phyloP scores from a whole-genome alignment of 2,329 filamentous ascomycete species.

The Pleoardoris graminearum region DNA sequence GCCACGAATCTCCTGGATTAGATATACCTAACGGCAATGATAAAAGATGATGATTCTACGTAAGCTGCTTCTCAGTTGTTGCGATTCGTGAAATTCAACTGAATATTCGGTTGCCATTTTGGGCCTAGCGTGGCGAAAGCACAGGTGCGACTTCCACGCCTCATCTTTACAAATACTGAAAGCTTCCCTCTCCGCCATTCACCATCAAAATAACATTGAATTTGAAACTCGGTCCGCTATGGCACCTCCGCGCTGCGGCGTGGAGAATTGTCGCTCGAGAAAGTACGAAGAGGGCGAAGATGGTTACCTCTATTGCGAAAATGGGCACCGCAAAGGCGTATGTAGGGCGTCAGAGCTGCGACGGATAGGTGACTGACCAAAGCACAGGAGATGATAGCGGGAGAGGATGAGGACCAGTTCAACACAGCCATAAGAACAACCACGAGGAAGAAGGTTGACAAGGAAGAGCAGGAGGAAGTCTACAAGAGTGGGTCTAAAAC shows the following conservation, averaged over 20 bases:
- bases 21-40: conserved; percentile 42
- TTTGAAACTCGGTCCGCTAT: neutral
- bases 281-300: conserved; percentile 70
- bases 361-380: neutral
- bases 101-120: conserved; percentile 28
- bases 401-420: conserved; percentile 69
- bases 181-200: neutral
- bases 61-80: conserved; percentile 20
- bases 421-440: conserved; percentile 62
- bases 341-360: conserved; percentile 15
- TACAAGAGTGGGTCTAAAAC: conserved; percentile 50
- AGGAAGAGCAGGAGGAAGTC: conserved; percentile 53
- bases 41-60: conserved; percentile 42
- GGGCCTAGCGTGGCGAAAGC: conserved; percentile 25
- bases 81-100: conserved; percentile 26
- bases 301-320: conserved; percentile 76
- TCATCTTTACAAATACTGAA: conserved; percentile 10
- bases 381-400: conserved; percentile 31
- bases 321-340: conserved; percentile 79
- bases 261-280: conserved; percentile 70
- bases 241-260: conserved; percentile 50
- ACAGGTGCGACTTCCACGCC: neutral
- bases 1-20: conserved; percentile 42
- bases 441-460: conserved; percentile 58
- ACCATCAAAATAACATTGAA: conserved; percentile 14